These are phyloP conservation scores for Leucogyrophana mollusca DNA, from an alignment of 768 basidiomycete genomes.

Conservation along the genomic window DNA sequence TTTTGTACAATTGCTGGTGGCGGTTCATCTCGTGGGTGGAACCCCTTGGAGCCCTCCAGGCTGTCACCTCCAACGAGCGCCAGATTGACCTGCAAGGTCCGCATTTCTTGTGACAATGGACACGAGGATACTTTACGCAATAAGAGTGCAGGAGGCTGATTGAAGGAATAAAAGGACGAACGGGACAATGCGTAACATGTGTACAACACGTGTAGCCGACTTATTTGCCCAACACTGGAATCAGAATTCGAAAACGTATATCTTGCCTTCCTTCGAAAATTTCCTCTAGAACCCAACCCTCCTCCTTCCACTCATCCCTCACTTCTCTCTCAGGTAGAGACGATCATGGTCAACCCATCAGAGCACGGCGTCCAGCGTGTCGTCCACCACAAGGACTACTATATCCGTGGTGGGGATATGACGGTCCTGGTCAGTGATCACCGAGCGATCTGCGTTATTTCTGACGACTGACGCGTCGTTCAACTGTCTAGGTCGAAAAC, in stretches of 20 bases:
- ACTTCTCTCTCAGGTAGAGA: slow-evolving; percentile 19
- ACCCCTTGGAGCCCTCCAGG: no score
- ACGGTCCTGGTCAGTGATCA: slow-evolving; percentile 47
- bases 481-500: slow-evolving; percentile 49
- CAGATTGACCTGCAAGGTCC: no score
- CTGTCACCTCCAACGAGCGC: no score
- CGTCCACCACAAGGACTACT: slow-evolving; percentile 45
- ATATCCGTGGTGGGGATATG: slow-evolving; percentile 58
- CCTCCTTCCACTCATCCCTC: slow-evolving; percentile 27
- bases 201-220: slow-evolving; percentile 34
- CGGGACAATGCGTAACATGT: slow-evolving; percentile 25
- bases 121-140: slow-evolving; percentile 27
- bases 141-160: slow-evolving; percentile 11
- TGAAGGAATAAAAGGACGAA: slow-evolving; percentile 17
- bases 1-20: no score
- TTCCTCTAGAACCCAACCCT: slow-evolving; percentile 29
- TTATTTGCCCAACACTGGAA: slow-evolving; percentile 25
- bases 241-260: slow-evolving; percentile 25
- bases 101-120: slow-evolving; percentile 4
- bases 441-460: not conserved
- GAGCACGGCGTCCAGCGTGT: slow-evolving; percentile 30
- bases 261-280: slow-evolving; percentile 36
- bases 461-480: slow-evolving; percentile 1
- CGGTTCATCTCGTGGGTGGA: no score
- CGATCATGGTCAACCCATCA: slow-evolving; percentile 22